These are phyloP conservation scores for Hondaea fermentalgiana DNA, from an alignment of 108 stramenopile species.

Conservation along the genomic window DNA sequence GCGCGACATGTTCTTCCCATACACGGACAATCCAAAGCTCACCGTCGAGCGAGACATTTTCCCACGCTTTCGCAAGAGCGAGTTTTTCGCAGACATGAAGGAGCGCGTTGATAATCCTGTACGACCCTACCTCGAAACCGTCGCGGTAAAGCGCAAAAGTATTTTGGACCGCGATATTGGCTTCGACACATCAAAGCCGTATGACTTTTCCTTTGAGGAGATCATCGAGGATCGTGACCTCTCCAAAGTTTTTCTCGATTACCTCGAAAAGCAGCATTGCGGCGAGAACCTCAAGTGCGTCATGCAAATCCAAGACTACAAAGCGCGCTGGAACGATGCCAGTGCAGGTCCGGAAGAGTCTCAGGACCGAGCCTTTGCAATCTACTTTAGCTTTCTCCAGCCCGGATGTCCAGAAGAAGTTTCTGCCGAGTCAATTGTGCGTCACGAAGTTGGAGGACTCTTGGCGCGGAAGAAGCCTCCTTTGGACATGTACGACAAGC, in stretches of 20 bases:
- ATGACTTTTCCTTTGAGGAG: not conserved
- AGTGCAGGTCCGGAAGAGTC: not conserved
- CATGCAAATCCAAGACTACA: not conserved
- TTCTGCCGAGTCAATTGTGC: not conserved
- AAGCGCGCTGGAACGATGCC: not conserved
- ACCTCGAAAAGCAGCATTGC: not conserved
- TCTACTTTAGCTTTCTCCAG: not conserved
- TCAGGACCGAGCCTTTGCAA: not conserved
- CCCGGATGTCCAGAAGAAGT: not conserved
- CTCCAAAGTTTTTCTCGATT: not conserved
- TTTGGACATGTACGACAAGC: not conserved
- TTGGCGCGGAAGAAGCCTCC: not conserved
- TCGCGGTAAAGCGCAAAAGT: not conserved
- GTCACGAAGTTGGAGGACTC: not conserved
- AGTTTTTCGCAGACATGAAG: not conserved
- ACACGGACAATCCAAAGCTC: not conserved
- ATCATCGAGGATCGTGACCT: not conserved
- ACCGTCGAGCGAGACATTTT: not conserved
- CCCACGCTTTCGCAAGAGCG: not conserved
- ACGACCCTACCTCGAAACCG: not conserved
- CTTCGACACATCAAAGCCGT: not conserved
- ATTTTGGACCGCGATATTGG: not conserved
- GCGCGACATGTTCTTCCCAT: not conserved
- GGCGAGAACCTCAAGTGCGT: constrained; percentile 10
- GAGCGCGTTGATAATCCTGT: not conserved